Conservation (phyloP, 306 rosid genomes). For the Lupinus albus region DNA sequence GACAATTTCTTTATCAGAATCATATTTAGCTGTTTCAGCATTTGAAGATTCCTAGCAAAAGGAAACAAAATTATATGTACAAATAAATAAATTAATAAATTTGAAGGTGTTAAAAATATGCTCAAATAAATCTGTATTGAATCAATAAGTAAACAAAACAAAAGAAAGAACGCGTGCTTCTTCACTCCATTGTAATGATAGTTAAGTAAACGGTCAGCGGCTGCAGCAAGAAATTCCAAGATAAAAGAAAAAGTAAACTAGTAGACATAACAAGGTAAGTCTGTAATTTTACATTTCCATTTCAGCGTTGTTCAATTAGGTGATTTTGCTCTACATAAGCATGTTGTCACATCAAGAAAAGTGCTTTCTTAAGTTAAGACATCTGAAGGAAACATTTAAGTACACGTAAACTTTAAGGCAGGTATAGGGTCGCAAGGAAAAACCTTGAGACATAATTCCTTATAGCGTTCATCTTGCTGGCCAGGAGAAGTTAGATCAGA, state of each 20-base stretch:
- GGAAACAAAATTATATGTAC: background rate
- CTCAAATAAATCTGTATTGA: conserved; percentile 22
- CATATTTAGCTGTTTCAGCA: conserved; percentile 52
- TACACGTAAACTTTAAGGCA: conserved; percentile 35
- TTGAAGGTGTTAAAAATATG: conserved; percentile 29
- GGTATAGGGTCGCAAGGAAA: conserved; percentile 42
- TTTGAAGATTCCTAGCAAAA: conserved; percentile 65
- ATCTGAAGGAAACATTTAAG: conserved; percentile 23
- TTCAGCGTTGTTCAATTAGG: conserved; percentile 23
- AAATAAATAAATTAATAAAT: conserved; percentile 20
- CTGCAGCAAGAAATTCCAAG: conserved; percentile 25
- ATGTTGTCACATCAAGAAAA: conserved; percentile 11
- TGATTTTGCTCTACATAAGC: conserved; percentile 32
- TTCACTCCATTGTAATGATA: background rate
- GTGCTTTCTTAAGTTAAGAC: conserved; percentile 35
- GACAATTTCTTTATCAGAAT: conserved; percentile 62
- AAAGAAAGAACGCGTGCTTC: conserved; percentile 29
- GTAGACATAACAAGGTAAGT: conserved; percentile 21
- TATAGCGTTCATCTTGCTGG: conserved; percentile 70
- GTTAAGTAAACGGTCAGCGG: conserved; percentile 22
- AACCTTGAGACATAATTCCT: conserved; percentile 85
- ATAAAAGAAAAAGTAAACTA: conserved; percentile 16
- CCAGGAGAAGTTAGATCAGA: conserved; percentile 65
- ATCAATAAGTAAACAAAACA: conserved; percentile 24
- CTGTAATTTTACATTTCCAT: conserved; percentile 5